A percentile compares a stretch with the other conserved stretches of the same genome.
Conservation (phyloP, 208 protist genomes). For the Trypanosoma cruzi region DNA sequence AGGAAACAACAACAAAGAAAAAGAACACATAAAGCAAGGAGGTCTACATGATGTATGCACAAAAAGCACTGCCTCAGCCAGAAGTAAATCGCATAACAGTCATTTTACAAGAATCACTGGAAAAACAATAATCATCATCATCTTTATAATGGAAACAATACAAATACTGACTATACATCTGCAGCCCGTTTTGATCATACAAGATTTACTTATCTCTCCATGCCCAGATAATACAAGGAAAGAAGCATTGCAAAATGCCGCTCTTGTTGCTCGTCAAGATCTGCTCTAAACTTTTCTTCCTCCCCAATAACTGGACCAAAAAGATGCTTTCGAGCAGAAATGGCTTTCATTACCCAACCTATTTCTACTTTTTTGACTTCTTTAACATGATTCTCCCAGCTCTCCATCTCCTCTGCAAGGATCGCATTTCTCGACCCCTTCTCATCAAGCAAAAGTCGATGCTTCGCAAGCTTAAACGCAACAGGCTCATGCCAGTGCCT, state of each 20-base stretch:
- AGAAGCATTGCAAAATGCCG: slow-evolving; percentile 8
- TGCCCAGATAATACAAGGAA: slow-evolving; percentile 14
- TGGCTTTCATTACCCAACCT: background rate
- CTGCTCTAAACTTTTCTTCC: slow-evolving; percentile 5
- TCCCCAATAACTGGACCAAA: slow-evolving; percentile 10
- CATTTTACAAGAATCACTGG: too few species aligned
- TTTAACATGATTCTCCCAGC: background rate
- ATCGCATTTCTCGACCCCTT: slow-evolving; percentile 10
- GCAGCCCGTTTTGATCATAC: background rate
- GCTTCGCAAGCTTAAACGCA: slow-evolving; percentile 25
- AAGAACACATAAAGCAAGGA: background rate
- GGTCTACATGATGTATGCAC: background rate
- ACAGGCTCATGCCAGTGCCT: slow-evolving; percentile 20
- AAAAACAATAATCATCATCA: too few species aligned
- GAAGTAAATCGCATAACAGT: background rate
- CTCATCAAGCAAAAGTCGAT: slow-evolving; percentile 16
- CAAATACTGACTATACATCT: slow-evolving; percentile 14
- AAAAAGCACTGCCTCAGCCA: background rate
- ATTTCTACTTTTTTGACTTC: background rate
- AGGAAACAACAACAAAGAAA: slow-evolving; percentile 1
- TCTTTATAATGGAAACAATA: too few species aligned
- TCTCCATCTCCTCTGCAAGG: slow-evolving; percentile 1
- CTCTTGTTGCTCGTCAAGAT: slow-evolving; percentile 7
- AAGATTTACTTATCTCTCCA: slow-evolving; percentile 1
- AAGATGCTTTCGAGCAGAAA: background rate